Percentiles rank a stretch among this genome's conserved stretches.
phyloP scores from a whole-genome alignment of 1,284 basidiomycete species.

The Cutaneotrichosporon spelunceum region DNA sequence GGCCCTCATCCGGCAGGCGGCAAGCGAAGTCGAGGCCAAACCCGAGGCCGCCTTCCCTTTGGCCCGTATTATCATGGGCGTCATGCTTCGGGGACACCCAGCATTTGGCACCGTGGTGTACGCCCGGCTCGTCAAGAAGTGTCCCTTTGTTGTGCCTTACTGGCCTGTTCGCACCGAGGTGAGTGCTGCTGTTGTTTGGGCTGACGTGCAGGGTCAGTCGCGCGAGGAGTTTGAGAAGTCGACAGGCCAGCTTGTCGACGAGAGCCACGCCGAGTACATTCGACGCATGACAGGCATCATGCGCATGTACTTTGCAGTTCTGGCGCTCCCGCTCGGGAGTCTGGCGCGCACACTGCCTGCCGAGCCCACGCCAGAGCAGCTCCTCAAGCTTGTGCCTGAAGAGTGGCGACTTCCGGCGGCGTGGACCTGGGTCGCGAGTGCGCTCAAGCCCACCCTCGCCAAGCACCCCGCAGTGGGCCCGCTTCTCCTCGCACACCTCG shows the following conservation, averaged over 20 bases:
- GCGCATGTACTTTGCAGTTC: slow-evolving; percentile 81
- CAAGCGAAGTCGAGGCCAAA: slow-evolving; percentile 88
- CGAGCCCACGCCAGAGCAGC: slow-evolving; percentile 49
- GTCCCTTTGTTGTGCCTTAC: slow-evolving; percentile 57
- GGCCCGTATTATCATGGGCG: slow-evolving; percentile 67
- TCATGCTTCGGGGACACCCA: slow-evolving; percentile 60
- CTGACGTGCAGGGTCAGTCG: slow-evolving; percentile 47
- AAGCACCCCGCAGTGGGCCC: slow-evolving; percentile 38
- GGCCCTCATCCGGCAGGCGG: slow-evolving; percentile 84
- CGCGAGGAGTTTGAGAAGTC: slow-evolving; percentile 63
- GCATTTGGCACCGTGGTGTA: slow-evolving; percentile 73
- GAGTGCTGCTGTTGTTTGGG: slow-evolving; percentile 12
- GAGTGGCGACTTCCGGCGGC: slow-evolving; percentile 62
- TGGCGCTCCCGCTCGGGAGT: slow-evolving; percentile 55
- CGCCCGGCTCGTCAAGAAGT: slow-evolving; percentile 77
- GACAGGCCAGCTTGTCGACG: slow-evolving; percentile 58
- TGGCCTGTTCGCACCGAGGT: slow-evolving; percentile 48
- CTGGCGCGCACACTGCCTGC: slow-evolving; percentile 39
- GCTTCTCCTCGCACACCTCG: slow-evolving; percentile 61
- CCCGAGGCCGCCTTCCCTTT: slow-evolving; percentile 79
- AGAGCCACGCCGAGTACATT: slow-evolving; percentile 65
- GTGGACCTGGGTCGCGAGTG: slow-evolving; percentile 63
- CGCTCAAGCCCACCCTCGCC: slow-evolving; percentile 23
- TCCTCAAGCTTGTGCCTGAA: slow-evolving; percentile 53
- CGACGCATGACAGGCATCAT: slow-evolving; percentile 76